Evolutionary conservation across 352 stramenopile genomes (phyloP).

Genomic region (Phytophthora podocarpi): DNA sequence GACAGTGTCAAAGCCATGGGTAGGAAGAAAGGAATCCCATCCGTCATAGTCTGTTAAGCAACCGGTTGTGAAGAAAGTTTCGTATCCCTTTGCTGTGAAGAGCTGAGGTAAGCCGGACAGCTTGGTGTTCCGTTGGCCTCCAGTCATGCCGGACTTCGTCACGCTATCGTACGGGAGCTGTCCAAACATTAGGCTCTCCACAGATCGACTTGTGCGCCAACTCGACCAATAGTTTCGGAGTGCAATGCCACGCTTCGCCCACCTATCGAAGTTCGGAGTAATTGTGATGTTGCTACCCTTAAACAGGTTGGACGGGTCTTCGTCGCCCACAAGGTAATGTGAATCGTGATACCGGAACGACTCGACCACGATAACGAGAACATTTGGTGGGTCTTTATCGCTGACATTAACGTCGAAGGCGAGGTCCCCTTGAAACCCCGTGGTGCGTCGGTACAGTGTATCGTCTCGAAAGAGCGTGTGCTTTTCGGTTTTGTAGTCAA

Average conservation of each 20-base stretch:
- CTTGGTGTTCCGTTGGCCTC: conserved; percentile 21
- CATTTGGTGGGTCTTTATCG: conserved; percentile 43
- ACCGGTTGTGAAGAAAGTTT: conserved; percentile 49
- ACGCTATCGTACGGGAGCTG: conserved; percentile 50
- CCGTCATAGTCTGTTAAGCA: conserved; percentile 48
- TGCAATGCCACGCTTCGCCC: conserved; percentile 48
- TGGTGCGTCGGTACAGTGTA: conserved; percentile 24
- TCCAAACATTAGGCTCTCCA: conserved; percentile 57
- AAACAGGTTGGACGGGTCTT: conserved; percentile 38
- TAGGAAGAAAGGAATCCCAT: conserved; percentile 49
- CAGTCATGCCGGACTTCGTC: conserved; percentile 35
- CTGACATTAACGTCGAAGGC: conserved; percentile 45
- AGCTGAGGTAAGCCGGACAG: conserved; percentile 50
- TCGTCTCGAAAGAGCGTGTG: conserved; percentile 44
- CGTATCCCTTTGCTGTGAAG: conserved; percentile 52
- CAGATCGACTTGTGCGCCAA: conserved; percentile 54
- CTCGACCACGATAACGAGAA: conserved; percentile 51
- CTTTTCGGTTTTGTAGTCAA: conserved; percentile 43
- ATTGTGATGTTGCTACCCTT: conserved; percentile 28
- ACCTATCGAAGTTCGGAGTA: conserved; percentile 51
- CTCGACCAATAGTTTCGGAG: conserved; percentile 66
- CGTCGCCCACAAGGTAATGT: conserved; percentile 49
- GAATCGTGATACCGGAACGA: conserved; percentile 59
- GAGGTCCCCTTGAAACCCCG: conserved; percentile 18
- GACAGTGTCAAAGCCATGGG: conserved; percentile 55